Base-by-base conservation (phyloP, 2,329 filamentous ascomycete species). In the Calonectria honghensis region DNA sequence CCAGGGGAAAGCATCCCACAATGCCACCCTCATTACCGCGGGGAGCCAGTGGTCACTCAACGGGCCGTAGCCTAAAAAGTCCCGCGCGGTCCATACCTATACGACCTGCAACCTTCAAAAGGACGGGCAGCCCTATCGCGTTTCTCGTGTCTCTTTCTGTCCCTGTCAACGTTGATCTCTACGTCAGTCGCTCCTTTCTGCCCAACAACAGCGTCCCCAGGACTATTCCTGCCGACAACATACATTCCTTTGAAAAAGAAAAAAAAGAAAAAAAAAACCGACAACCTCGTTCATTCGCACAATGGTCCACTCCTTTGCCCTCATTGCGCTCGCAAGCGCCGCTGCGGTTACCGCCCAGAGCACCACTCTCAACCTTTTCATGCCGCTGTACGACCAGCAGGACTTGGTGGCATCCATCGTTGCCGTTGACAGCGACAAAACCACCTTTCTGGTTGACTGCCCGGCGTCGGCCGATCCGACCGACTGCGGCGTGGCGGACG, bases 401-500 rank as follows among this genome's bases (percentile, higher is more conserved):
- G 54, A 67, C 13, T 63, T 83, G 16, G 78, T 78, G 10, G 84
- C 79, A 39, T 84, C 84, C n/a, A 75, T 85, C 67, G 61, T 85
- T 51, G 76, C 74, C 10, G 83, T 75, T 72, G 79, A 80, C 41
- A 67, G 57, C 13, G 73, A 64, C 11, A 79, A 81, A 59, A 85
- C 84, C 1, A 86, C 84, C 3, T 78, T 81, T 59, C 77, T 76
- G 59, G 57, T 85, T 29, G 70, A 70, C 31, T 86, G 84, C 72
- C 68, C 76, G 6, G 41, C 73, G 31, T 67, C 61, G 27, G 72
- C 72, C 45, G 67, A 75, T 39, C 31, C 68, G 6, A 75, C 75
- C 24, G 79, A 82, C 6, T 85, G 84, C 70, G 79, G 79, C 35
- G 13, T 82, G 41, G 51, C 65, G 11, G 50, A 51, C 9, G 66